Evolutionary conservation across 495 filamentous ascomycete genomes (phyloP), one percentile per base, ranked within the genome.

Genomic region (Usnea hakonensis): DNA sequence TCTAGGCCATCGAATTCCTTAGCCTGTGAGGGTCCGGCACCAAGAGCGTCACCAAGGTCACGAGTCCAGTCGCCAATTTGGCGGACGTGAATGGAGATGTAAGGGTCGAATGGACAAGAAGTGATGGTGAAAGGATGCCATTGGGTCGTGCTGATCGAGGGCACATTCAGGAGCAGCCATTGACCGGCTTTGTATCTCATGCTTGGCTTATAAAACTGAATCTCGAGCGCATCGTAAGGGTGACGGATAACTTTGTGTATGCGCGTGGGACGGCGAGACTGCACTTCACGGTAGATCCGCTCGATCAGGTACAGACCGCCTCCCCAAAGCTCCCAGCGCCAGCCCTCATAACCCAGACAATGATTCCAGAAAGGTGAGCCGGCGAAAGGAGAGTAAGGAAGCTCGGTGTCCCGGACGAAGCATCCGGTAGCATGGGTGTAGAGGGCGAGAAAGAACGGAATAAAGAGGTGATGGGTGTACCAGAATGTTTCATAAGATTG

Each of bases 91-190:
- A 98, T 82, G 57, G 89, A 94, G 69, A 97, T 82, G 74, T 98
- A 96, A 3, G 88, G 86, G 67, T 99, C 94, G 69, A 89, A 91
- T 30, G 95, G 94, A 74, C 95, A 97, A 56, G 95, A 97, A 14
- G 94, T 99, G 77, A 99, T 99, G 72, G 94, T 99, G 73, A 97
- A 99, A 19, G 94, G 94, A 75, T 99, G 94, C 94, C 94, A 99
- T 77, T 99, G 93, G 65, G 87, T 85, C 61, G 77, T 82, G 58
- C 90, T 95, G 44, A 99, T 85, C 7, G 88, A 84, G 3, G 94
- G 94, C 13, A 96, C 85, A 73, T 97, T 91, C 59, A 99, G 77
- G 77, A 97, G 96, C 23, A 97, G 83, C 90, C 92, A 99, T 73
- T 99, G 94, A 40, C 94, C 94, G 28, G 95, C 85, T 80, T 97